These are phyloP conservation scores for Pythium aristosporum DNA, from an alignment of 352 stramenopile species.

Conservation along the genomic window DNA sequence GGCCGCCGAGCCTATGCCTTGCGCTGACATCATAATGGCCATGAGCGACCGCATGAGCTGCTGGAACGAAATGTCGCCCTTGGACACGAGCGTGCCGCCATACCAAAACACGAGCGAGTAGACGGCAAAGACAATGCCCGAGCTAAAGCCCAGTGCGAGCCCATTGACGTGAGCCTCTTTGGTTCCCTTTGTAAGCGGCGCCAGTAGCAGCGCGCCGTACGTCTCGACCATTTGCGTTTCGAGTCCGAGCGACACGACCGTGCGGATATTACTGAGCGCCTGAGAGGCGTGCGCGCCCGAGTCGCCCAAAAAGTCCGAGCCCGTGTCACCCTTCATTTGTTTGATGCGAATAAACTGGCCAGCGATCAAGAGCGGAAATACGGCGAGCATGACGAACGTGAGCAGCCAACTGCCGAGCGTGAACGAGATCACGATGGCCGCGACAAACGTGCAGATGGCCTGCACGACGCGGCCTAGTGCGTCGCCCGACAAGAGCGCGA, in stretches of 20 bases:
- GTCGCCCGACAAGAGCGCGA: constrained; percentile 48
- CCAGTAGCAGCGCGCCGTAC: constrained; percentile 15
- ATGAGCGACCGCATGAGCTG: constrained; percentile 40
- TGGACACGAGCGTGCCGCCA: constrained; percentile 34
- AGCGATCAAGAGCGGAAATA: constrained; percentile 54
- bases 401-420: constrained; percentile 55
- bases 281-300: constrained; percentile 36
- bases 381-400: constrained; percentile 54
- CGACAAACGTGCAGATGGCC: constrained; percentile 42
- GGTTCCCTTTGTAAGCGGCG: constrained; percentile 21
- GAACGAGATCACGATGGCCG: constrained; percentile 50
- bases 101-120: constrained; percentile 30
- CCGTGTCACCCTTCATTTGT: constrained; percentile 24
- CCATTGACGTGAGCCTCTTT: constrained; percentile 33
- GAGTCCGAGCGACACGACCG: constrained; percentile 38
- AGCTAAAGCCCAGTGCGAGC: constrained; percentile 63
- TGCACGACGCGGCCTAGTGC: constrained; percentile 45
- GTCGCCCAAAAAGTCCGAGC: constrained; percentile 27
- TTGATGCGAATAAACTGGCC: constrained; percentile 30
- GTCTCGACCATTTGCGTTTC: constrained; percentile 24
- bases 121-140: constrained; percentile 28
- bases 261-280: constrained; percentile 44
- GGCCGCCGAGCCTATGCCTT: constrained; percentile 29
- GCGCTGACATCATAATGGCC: constrained; percentile 41
- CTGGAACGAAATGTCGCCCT: constrained; percentile 37